Conservation (phyloP, 2,329 filamentous ascomycete species). For the Fragosphaeria purpurea region DNA sequence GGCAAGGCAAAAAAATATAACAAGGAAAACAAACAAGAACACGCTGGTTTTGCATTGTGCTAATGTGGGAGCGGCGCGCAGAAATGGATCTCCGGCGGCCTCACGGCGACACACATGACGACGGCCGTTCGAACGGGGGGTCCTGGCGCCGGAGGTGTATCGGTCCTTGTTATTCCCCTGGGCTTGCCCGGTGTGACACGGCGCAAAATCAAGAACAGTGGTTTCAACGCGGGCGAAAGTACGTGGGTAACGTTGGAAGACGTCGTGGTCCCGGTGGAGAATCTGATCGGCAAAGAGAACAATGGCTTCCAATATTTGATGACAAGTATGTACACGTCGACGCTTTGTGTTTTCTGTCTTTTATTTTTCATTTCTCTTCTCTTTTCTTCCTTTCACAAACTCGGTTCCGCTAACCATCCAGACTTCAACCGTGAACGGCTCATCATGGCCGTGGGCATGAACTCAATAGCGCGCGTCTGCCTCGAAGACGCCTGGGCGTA, state of each 20-base stretch:
- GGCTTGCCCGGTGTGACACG: constrained; percentile 38
- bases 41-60: too few species aligned
- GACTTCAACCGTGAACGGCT: constrained; percentile 52
- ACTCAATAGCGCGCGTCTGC: constrained; percentile 47
- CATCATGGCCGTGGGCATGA: constrained; percentile 44
- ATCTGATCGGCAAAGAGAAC: constrained; percentile 44
- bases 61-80: background rate
- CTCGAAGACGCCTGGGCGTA: constrained; percentile 42
- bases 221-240: constrained; percentile 53
- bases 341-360: too few species aligned
- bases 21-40: too few species aligned
- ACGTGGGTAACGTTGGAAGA: constrained; percentile 47
- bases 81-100: constrained; percentile 58
- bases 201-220: constrained; percentile 51
- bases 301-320: constrained; percentile 48
- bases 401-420: constrained; percentile 2
- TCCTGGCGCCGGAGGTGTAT: constrained; percentile 42
- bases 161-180: constrained; percentile 47
- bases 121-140: constrained; percentile 52
- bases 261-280: constrained; percentile 41
- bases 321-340: constrained; percentile 28
- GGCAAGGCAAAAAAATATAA: background rate
- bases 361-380: too few species aligned
- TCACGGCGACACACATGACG: constrained; percentile 51
- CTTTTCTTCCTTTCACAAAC: too few species aligned